Evolutionary conservation across 75 land plant genomes (phyloP), one percentile per base, ranked within the genome.

Genomic region (Sequoia sempervirens): DNA sequence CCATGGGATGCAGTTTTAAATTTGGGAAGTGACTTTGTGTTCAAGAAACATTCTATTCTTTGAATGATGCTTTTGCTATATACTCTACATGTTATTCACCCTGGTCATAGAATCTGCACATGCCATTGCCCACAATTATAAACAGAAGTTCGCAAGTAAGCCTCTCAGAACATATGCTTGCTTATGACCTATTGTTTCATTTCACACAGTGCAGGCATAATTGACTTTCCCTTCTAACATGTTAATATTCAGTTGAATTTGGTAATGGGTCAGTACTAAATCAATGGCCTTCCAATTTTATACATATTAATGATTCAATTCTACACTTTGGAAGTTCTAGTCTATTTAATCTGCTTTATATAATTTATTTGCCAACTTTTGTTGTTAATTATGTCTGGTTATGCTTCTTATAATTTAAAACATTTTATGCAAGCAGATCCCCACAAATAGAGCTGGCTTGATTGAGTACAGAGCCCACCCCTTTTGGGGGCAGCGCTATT

Each of bases 391-490:
- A 70, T 8, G 32, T 30, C 73, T 7, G 12, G 14, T 13, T 61
- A 32, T 70, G 0, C 73, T 70, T 32, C 2, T 70, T 32, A 2
- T 70, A 70, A 12, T 70, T 8, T 70, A 45, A 23, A 78, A 45
- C 46, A 78, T 78, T 26, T 43, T 43, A 70, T 73, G 52, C 75
- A n/a, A 83, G 81, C 92, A 97, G 99, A 96, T 97, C 82, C 98
- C 98, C 36, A 89, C 98, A 84, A 97, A 94, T 85, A 74, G 87
- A 46, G 90, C 93, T 80, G 99, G 99, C 38, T 87, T 97, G 76
- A 97, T 97, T 82, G 98, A 97, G 82, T 97, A 97, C 84, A 92
- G 99, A 86, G 98, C 99, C 36, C 99, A 97, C 87, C 99, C 98
- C 50, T 97, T 92, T 84, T 97, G 99, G 99, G 84, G 84, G 72